A percentile compares a stretch with the other conserved stretches of the same genome.
Evolutionary conservation across 2,329 filamentous ascomycete genomes (phyloP).

Genomic region (Alternaria sp.): DNA sequence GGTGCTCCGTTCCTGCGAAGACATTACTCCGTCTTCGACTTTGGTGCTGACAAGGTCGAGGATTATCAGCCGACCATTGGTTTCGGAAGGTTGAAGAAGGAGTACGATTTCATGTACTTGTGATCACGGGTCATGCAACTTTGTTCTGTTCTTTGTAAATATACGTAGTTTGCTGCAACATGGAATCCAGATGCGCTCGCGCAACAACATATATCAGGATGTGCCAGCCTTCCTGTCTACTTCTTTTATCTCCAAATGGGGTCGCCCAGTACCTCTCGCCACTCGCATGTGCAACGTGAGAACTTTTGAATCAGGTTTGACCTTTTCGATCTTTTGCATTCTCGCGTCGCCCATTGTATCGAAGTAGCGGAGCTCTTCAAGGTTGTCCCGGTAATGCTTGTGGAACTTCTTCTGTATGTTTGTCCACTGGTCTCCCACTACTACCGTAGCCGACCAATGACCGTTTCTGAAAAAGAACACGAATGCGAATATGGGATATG

Average conservation of each 20-base stretch:
- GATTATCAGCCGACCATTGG: slow-evolving; percentile 22
- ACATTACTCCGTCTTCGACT: slow-evolving; percentile 22
- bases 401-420: slow-evolving; percentile 3
- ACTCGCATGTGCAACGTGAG: slow-evolving; percentile 3
- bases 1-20: slow-evolving; percentile 18
- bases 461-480: slow-evolving; percentile 7
- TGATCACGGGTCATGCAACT: not conserved
- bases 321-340: not conserved
- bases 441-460: slow-evolving; percentile 3
- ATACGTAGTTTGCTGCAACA: too few species aligned
- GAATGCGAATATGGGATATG: not conserved
- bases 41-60: slow-evolving; percentile 18
- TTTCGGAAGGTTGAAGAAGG: slow-evolving; percentile 27
- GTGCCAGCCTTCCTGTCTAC: not conserved
- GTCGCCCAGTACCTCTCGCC: not conserved
- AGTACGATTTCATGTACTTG: slow-evolving; percentile 19
- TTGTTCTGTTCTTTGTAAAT: not conserved
- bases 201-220: not conserved
- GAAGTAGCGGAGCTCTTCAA: not conserved
- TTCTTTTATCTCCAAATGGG: not conserved
- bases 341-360: not conserved
- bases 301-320: not conserved
- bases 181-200: not conserved
- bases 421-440: not conserved
- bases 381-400: slow-evolving; percentile 1